Evolutionary conservation across 768 basidiomycete genomes (phyloP).

Genomic region (Termitomyces eurrhizus): DNA sequence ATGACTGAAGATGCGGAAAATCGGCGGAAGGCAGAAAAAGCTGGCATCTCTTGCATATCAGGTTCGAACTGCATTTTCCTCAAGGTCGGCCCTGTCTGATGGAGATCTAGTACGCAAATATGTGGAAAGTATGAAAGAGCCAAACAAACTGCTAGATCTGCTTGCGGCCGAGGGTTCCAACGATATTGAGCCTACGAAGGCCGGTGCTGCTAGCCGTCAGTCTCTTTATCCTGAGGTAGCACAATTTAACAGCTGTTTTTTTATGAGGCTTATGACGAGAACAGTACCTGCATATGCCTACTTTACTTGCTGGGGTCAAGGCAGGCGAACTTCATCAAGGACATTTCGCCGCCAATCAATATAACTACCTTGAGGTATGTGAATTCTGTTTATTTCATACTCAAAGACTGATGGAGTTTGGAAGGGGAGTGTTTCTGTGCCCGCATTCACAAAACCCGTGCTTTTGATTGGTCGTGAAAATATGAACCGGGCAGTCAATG

Average conservation of each 20-base stretch:
- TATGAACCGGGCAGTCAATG: slow-evolving; percentile 94
- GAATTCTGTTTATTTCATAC: neutral
- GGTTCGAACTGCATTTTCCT: slow-evolving; percentile 33
- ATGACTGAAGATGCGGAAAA: slow-evolving; percentile 91
- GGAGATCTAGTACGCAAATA: slow-evolving; percentile 63
- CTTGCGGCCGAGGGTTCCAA: slow-evolving; percentile 67
- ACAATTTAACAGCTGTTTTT: neutral
- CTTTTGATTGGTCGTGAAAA: slow-evolving; percentile 85
- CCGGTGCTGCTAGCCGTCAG: slow-evolving; percentile 46
- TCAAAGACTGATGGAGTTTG: neutral
- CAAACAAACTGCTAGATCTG: slow-evolving; percentile 73
- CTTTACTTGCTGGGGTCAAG: slow-evolving; percentile 79
- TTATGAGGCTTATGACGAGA: neutral
- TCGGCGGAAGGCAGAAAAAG: slow-evolving; percentile 64
- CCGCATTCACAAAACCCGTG: slow-evolving; percentile 71
- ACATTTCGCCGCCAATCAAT: slow-evolving; percentile 91
- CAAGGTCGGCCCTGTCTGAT: neutral
- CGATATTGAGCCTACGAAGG: slow-evolving; percentile 59
- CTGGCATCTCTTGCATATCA: slow-evolving; percentile 58
- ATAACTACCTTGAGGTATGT: slow-evolving; percentile 89
- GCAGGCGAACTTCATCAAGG: slow-evolving; percentile 85
- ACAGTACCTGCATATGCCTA: slow-evolving; percentile 76
- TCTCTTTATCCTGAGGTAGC: slow-evolving; percentile 74
- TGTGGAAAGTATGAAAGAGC: slow-evolving; percentile 67
- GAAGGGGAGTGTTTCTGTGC: slow-evolving; percentile 78